These are phyloP conservation scores for Amaranthus hypochondriacus DNA, from an alignment of 148 eudicot genomes.

Conservation along the genomic window DNA sequence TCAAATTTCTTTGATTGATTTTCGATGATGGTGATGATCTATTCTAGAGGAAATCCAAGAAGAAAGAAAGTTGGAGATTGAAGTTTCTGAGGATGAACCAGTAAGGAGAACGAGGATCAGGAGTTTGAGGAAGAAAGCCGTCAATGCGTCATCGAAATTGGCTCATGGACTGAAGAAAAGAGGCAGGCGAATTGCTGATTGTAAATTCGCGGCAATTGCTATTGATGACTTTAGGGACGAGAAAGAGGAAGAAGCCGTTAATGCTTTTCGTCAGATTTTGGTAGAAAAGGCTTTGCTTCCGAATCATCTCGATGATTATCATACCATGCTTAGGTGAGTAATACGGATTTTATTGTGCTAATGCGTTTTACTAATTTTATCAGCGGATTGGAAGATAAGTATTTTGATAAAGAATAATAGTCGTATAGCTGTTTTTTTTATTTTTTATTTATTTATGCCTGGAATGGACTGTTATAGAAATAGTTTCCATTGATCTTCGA, in stretches of 20 bases:
- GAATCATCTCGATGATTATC: slow-evolving; percentile 72
- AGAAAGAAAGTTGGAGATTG: slow-evolving; percentile 60
- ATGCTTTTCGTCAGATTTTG: slow-evolving; percentile 56
- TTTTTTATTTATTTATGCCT: too few relatives aligned
- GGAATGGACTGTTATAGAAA: too few relatives aligned
- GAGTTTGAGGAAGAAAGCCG: slow-evolving; percentile 77
- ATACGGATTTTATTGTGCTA: not conserved
- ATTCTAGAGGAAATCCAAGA: slow-evolving; percentile 50
- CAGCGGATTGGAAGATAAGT: too few relatives aligned
- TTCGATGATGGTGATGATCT: not conserved
- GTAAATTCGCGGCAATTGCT: slow-evolving; percentile 60
- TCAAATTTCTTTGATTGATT: not conserved
- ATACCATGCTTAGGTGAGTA: slow-evolving; percentile 79
- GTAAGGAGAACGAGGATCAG: slow-evolving; percentile 53
- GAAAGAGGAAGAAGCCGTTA: slow-evolving; percentile 71
- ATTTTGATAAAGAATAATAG: too few relatives aligned
- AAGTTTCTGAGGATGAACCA: slow-evolving; percentile 67
- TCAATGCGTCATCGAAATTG: slow-evolving; percentile 57
- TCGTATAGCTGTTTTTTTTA: too few relatives aligned
- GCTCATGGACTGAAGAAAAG: slow-evolving; percentile 57
- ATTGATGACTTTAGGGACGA: slow-evolving; percentile 70
- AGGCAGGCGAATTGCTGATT: slow-evolving; percentile 56
- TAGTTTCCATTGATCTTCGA: too few relatives aligned
- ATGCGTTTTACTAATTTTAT: too few relatives aligned
- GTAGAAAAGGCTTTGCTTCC: slow-evolving; percentile 70